Percentiles rank a stretch among this genome's conserved stretches.
phyloP scores from a whole-genome alignment of 2,329 filamentous ascomycete genomes.

The Cryphonectria parasitica region DNA sequence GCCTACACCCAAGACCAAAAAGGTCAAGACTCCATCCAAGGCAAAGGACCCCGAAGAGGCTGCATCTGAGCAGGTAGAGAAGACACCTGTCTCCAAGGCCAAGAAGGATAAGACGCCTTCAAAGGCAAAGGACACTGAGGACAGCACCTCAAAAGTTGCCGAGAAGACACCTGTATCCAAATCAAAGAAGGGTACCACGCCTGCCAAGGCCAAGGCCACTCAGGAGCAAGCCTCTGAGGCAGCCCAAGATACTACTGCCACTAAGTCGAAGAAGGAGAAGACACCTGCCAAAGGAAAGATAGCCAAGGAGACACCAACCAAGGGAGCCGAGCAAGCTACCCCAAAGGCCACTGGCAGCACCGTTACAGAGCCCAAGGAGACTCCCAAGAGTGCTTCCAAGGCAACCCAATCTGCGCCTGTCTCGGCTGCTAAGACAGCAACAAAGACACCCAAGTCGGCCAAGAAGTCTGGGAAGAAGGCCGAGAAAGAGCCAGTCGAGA shows the following conservation, averaged over 20 bases:
- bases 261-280: constrained; percentile 28
- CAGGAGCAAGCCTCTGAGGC: not conserved
- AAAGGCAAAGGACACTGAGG: constrained; percentile 12
- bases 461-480: constrained; percentile 26
- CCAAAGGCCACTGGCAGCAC: constrained; percentile 16
- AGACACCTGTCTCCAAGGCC: constrained; percentile 22
- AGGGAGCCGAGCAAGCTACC: constrained; percentile 13
- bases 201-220: constrained; percentile 18
- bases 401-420: constrained; percentile 14
- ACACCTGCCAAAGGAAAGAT: constrained; percentile 24
- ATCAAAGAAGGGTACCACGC: constrained; percentile 24
- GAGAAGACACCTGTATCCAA: constrained; percentile 12
- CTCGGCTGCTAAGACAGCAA: not conserved
- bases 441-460: constrained; percentile 16
- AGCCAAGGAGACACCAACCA: constrained; percentile 11
- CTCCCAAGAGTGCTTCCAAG: constrained; percentile 16
- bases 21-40: constrained; percentile 25
- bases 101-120: constrained; percentile 17
- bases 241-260: constrained; percentile 14
- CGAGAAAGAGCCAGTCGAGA: constrained; percentile 37
- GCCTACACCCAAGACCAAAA: constrained; percentile 16
- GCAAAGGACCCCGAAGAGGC: constrained; percentile 15
- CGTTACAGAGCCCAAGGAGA: constrained; percentile 4
- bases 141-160: not conserved
- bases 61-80: constrained; percentile 1